phyloP scores from a whole-genome alignment of 352 stramenopile genomes.

The Globisporangium parvum region DNA sequence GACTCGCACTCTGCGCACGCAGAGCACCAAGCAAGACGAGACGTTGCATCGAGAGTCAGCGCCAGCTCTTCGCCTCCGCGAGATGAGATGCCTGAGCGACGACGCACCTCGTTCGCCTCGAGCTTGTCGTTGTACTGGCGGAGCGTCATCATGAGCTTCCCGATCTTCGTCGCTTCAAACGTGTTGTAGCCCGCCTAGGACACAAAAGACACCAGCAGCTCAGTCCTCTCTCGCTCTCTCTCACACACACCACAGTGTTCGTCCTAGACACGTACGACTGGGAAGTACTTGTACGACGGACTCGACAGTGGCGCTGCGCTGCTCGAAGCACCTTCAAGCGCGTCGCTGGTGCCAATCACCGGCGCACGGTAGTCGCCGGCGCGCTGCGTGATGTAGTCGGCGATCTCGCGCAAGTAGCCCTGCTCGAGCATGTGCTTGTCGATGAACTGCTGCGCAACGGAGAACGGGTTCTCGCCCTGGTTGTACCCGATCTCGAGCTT shows the following conservation, averaged over 20 bases:
- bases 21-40: not conserved
- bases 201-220: conserved; percentile 11
- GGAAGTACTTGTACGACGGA: conserved; percentile 59
- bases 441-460: conserved; percentile 95
- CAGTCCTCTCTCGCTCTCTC: conserved; percentile 5
- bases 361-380: conserved; percentile 75
- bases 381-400: conserved; percentile 94
- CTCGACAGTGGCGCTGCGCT: conserved; percentile 2
- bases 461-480: conserved; percentile 96
- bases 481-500: conserved; percentile 98
- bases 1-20: not conserved
- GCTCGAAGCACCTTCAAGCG: conserved; percentile 8
- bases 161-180: conserved; percentile 91
- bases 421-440: conserved; percentile 94
- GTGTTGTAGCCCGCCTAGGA: conserved; percentile 80
- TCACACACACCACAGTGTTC: conserved; percentile 1
- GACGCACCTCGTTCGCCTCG: conserved; percentile 28
- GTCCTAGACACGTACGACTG: conserved; percentile 26
- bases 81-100: too few species aligned
- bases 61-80: not conserved
- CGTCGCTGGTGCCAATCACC: conserved; percentile 40
- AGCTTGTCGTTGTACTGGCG: conserved; percentile 86
- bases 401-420: conserved; percentile 90
- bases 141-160: conserved; percentile 90
- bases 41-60: conserved; percentile 31